Evolutionary conservation across 805 yeast species (phyloP).

Genomic region (Hanseniaspora meyeri): DNA sequence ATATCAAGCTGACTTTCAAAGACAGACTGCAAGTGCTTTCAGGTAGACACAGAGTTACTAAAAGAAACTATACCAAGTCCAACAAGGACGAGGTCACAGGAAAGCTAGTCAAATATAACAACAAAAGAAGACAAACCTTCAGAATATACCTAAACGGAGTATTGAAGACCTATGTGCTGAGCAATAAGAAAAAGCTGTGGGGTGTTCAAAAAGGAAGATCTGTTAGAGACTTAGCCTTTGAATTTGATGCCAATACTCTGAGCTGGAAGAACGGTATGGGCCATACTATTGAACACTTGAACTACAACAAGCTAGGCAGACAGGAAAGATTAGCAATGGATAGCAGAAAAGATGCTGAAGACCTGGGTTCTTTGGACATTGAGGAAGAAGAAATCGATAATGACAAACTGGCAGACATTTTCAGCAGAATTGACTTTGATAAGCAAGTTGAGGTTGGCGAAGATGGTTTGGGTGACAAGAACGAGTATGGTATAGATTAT

Average conservation of each 20-base stretch:
- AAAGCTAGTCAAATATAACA: conserved; percentile 11
- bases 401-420: conserved; percentile 37
- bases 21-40: conserved; percentile 35
- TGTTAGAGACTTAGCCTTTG: conserved; percentile 48
- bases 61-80: conserved; percentile 31
- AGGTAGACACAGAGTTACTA: conserved; percentile 52
- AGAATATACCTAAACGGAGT: conserved; percentile 46
- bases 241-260: conserved; percentile 40
- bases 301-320: conserved; percentile 21
- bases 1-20: conserved; percentile 29
- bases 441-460: conserved; percentile 33
- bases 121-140: conserved; percentile 40
- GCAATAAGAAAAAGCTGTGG: conserved; percentile 73
- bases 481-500: conserved; percentile 31
- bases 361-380: conserved; percentile 24
- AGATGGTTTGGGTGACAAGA: conserved; percentile 31
- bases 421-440: conserved; percentile 41
- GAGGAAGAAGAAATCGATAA: conserved; percentile 26
- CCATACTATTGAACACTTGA: conserved; percentile 57
- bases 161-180: conserved; percentile 41
- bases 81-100: conserved; percentile 28
- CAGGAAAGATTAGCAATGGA: neutral
- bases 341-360: conserved; percentile 9
- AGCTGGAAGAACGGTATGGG: conserved; percentile 72
- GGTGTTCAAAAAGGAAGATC: conserved; percentile 65